These are phyloP conservation scores for Azolla pinnata DNA, from an alignment of 75 land plant genomes.

Conservation along the genomic window DNA sequence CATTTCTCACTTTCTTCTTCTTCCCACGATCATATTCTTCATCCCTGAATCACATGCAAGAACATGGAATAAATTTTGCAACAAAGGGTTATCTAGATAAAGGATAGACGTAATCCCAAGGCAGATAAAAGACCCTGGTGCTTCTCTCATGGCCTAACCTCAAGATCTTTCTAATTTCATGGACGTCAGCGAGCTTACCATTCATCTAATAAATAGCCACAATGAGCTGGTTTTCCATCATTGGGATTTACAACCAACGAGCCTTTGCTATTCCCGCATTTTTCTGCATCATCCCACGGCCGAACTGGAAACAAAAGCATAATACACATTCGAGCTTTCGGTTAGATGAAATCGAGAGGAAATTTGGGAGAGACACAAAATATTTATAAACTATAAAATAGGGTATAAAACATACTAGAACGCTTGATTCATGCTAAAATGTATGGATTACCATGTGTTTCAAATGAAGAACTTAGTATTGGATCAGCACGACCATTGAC, in stretches of 20 bases:
- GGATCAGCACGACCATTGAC: no score
- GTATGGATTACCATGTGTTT: no score
- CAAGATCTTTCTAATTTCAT: no score
- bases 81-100: background rate
- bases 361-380: no score
- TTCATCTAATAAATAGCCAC: slow-evolving; percentile 63
- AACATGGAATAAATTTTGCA: background rate
- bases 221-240: background rate
- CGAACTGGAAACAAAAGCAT: slow-evolving; percentile 34
- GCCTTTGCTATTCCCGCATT: background rate
- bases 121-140: no score
- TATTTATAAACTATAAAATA: no score
- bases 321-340: background rate
- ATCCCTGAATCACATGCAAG: slow-evolving; percentile 42
- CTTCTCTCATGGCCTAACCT: background rate
- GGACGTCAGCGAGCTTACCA: slow-evolving; percentile 32
- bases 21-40: slow-evolving; percentile 74
- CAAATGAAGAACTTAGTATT: no score
- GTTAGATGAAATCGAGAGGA: background rate
- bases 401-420: no score
- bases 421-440: no score
- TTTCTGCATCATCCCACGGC: slow-evolving; percentile 44
- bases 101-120: no score
- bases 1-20: slow-evolving; percentile 39
- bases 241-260: background rate